phyloP scores from a whole-genome alignment of 768 basidiomycete genomes.

The Lactarius vividus region DNA sequence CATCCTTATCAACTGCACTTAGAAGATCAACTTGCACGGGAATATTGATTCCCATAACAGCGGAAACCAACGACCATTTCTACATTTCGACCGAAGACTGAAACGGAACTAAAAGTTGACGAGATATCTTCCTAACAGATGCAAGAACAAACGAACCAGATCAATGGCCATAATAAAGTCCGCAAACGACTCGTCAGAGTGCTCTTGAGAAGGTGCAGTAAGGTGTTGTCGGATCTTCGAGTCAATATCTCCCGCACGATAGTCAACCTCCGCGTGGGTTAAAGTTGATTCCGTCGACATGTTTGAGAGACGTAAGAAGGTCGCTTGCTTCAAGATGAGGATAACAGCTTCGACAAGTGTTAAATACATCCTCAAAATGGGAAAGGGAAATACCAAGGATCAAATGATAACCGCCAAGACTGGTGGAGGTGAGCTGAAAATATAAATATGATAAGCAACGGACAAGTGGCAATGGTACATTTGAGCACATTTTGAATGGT shows the following conservation, averaged over 20 bases:
- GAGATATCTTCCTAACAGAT: not conserved
- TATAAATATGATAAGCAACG: not conserved
- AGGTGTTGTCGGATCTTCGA: not conserved
- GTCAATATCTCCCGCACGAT: not conserved
- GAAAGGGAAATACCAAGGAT: not conserved
- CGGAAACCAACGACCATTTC: too few species aligned
- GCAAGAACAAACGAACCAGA: not conserved
- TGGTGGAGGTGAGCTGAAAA: not conserved
- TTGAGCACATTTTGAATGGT: not conserved
- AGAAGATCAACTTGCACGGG: too few species aligned
- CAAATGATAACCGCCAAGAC: not conserved
- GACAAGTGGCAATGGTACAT: not conserved
- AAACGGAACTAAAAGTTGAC: too few species aligned
- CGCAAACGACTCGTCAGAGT: not conserved
- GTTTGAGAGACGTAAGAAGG: not conserved
- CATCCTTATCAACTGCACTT: too few species aligned
- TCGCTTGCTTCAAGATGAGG: not conserved
- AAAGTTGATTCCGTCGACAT: not conserved
- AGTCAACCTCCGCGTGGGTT: not conserved
- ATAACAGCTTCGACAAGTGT: not conserved
- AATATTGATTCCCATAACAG: too few species aligned
- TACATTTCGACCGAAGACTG: too few species aligned
- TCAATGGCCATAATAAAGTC: not conserved
- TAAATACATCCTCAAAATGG: not conserved
- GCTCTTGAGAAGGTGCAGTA: not conserved